These are phyloP conservation scores for Acacia confusa DNA, from an alignment of 306 rosid genomes.

Conservation along the genomic window DNA sequence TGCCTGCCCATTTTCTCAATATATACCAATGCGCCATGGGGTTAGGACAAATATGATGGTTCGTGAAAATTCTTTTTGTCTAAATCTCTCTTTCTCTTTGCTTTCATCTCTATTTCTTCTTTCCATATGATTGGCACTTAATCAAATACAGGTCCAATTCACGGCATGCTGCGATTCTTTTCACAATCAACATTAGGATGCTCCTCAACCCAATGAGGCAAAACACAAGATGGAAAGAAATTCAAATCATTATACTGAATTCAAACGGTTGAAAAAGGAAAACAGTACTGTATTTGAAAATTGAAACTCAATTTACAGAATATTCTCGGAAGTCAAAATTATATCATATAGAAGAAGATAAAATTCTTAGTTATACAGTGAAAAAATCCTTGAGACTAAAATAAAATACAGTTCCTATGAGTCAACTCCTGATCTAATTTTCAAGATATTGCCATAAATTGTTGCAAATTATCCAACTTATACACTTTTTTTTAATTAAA, in stretches of 20 bases:
- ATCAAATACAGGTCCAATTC: not conserved
- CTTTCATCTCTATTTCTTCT: not conserved
- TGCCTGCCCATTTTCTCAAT: not conserved
- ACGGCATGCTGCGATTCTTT: not conserved
- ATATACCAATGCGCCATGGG: not conserved
- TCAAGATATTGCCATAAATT: conserved; percentile 3
- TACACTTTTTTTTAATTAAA: too few relatives aligned
- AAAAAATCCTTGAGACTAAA: not conserved
- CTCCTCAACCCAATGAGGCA: not conserved
- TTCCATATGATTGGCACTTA: conserved; percentile 9
- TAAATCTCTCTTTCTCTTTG: not conserved
- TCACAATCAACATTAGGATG: not conserved
- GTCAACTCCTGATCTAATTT: conserved; percentile 7
- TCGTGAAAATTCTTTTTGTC: not conserved
- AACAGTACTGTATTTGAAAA: not conserved
- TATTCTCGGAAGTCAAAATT: conserved; percentile 4
- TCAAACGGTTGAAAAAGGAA: not conserved
- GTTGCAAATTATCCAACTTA: not conserved
- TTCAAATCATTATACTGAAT: conserved; percentile 2
- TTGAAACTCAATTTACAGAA: not conserved
- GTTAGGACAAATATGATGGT: not conserved
- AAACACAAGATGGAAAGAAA: not conserved
- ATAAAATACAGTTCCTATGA: conserved; percentile 22
- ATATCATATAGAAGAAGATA: too few relatives aligned
- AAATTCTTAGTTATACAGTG: not conserved